Evolutionary conservation across 331 rosid species (phyloP), one percentile per base, ranked within the genome.

Genomic region (Telfairia occidentalis): DNA sequence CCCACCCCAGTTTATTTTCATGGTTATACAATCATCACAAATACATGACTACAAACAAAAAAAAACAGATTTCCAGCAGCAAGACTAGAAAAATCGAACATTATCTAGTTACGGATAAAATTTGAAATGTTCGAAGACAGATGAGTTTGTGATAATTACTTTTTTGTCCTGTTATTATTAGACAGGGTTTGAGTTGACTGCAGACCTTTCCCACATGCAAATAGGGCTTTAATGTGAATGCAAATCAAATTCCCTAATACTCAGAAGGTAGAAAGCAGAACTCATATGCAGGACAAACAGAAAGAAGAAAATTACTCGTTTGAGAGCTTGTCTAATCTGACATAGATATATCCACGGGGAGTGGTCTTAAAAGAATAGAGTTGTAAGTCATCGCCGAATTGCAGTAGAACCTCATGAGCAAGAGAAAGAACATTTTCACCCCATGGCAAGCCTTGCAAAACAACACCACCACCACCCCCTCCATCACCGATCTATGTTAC

Each of bases 381-480:
- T 83, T 87, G 83, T 53, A 89, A 69, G 86, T 88, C 92, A 81
- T 84, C 88, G 19, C 77, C 76, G 57, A 88, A 86, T 74, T 82
- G 81, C 71, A 48, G 55, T 77, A 94, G 84, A 80, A 81, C 89
- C 71, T 88, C 90, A 37, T 55, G 80, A 32, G 98, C 97, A 77
- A 91, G 84, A 79, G 91, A 83, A 52, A 77, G 86, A 12, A 83
- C 89, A 67, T 40, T 87, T 73, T 88, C 89, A 32, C 97, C 98
- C 98, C 97, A 94, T 5, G 87, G 85, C 45, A 88, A 87, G 71
- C 83, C 88, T 76, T 84, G 88, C 73, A 94, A 81, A 77, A 82
- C 83, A 78, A 91, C 86, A 45, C 98, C 98, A 63, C 97, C 97
- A 49, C 98, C 97, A 65, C 78, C 86, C 6, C 95, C 97, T 34